A percentile compares a stretch with the other conserved stretches of the same genome.
These are phyloP conservation scores for Penicillium expansum DNA, from an alignment of 2,329 filamentous ascomycete species.

Conservation along the genomic window DNA sequence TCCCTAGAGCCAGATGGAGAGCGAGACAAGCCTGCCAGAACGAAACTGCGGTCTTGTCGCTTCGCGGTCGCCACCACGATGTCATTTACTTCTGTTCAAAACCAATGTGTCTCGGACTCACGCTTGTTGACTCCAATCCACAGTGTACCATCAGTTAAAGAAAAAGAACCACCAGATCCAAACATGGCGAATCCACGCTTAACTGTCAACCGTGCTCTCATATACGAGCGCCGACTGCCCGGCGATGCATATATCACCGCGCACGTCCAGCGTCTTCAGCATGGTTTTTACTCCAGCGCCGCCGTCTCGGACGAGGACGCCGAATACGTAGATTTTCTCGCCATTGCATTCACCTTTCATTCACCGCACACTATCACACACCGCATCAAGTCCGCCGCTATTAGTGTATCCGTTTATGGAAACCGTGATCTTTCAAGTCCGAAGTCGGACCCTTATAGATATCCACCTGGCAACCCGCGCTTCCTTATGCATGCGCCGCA, in stretches of 20 bases:
- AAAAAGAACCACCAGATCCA: conserved; percentile 27
- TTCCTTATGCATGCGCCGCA: conserved; percentile 53
- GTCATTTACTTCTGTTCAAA: conserved; percentile 3
- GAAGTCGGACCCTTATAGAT: background rate
- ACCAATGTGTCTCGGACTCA: background rate
- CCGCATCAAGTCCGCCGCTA: conserved; percentile 50
- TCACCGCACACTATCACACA: conserved; percentile 43
- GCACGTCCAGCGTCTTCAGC: conserved; percentile 51
- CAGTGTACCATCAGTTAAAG: conserved; percentile 5
- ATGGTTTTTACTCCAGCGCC: conserved; percentile 47
- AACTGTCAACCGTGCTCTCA: conserved; percentile 42
- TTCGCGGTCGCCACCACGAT: conserved; percentile 6
- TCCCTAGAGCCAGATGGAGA: conserved; percentile 18
- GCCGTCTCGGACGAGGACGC: conserved; percentile 44
- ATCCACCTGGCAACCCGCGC: conserved; percentile 34
- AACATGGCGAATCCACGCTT: conserved; percentile 40
- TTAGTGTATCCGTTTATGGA: conserved; percentile 37
- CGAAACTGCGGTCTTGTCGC: conserved; percentile 10
- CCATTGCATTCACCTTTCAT: conserved; percentile 52
- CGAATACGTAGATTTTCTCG: conserved; percentile 50
- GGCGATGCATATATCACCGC: conserved; percentile 51
- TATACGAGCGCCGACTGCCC: conserved; percentile 50
- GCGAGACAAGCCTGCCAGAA: conserved; percentile 1
- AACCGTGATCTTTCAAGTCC: conserved; percentile 3
- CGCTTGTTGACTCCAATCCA: background rate